Conservation (phyloP, 495 filamentous ascomycete genomes). For the Astrothelium subdiscretum region DNA sequence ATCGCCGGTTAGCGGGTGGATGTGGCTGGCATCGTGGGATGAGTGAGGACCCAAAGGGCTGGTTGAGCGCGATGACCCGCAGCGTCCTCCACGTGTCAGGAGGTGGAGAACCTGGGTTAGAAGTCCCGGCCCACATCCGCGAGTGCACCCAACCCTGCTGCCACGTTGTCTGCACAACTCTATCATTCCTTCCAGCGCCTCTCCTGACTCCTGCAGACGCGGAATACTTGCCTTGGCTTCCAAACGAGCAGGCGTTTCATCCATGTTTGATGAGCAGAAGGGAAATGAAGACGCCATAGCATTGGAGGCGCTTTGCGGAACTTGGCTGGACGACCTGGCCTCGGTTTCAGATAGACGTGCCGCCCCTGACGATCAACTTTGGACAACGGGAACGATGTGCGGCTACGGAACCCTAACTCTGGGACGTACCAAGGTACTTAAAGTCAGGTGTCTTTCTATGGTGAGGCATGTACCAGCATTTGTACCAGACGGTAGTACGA, state of each 20-base stretch:
- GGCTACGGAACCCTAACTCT: not conserved
- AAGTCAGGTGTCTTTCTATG: too few species aligned
- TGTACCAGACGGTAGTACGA: too few species aligned
- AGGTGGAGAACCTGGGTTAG: slow-evolving; percentile 1
- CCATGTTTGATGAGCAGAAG: not conserved
- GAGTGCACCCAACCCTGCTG: not conserved
- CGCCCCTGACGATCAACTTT: not conserved
- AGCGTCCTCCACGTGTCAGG: not conserved
- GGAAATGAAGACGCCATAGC: not conserved
- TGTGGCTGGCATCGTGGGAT: not conserved
- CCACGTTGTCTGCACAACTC: not conserved
- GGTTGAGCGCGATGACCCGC: not conserved
- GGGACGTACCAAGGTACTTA: not conserved
- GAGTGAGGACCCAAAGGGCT: not conserved
- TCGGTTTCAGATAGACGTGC: not conserved
- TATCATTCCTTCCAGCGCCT: not conserved
- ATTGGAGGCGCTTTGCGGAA: not conserved
- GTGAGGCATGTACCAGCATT: too few species aligned
- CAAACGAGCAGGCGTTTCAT: not conserved
- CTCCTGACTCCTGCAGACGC: not conserved
- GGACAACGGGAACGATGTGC: not conserved
- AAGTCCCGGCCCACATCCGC: not conserved
- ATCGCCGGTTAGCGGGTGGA: too few species aligned
- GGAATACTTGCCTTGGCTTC: too few species aligned
- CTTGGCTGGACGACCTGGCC: not conserved